These are phyloP conservation scores for Colletotrichum spinosum DNA, from an alignment of 2,329 filamentous ascomycete genomes.

Conservation along the genomic window DNA sequence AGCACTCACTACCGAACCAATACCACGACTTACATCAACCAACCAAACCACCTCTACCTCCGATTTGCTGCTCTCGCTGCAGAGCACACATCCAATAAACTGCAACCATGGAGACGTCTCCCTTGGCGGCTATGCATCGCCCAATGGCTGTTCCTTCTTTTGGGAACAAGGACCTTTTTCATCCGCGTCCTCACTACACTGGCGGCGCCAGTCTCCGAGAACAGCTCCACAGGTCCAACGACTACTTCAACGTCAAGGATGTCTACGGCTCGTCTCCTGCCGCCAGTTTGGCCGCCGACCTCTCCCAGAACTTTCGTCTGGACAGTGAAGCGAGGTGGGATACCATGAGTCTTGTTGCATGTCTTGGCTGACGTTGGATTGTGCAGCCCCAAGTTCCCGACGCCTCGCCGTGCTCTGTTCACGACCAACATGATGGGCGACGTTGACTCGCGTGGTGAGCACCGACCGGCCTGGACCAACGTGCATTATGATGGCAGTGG, in stretches of 20 bases:
- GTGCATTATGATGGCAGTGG: neutral
- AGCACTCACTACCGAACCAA: conserved; percentile 23
- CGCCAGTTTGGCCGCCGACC: conserved; percentile 88
- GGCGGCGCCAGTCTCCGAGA: conserved; percentile 82
- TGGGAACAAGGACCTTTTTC: conserved; percentile 66
- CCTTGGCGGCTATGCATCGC: conserved; percentile 92
- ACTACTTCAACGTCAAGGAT: conserved; percentile 86
- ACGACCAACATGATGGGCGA: conserved; percentile 75
- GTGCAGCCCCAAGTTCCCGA: conserved; percentile 81
- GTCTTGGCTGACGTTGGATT: conserved; percentile 37
- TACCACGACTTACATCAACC: conserved; percentile 11
- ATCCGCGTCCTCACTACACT: conserved; percentile 59
- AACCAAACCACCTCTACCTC: conserved; percentile 5
- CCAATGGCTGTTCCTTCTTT: conserved; percentile 70
- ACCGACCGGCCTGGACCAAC: conserved; percentile 30
- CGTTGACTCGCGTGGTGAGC: conserved; percentile 69
- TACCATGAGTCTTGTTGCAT: conserved; percentile 41
- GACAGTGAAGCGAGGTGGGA: conserved; percentile 85
- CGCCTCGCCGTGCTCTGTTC: conserved; percentile 87
- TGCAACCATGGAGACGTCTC: conserved; percentile 87
- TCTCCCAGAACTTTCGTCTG: conserved; percentile 97
- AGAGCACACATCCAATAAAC: neutral
- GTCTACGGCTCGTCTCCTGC: conserved; percentile 90
- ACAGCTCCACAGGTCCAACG: conserved; percentile 71
- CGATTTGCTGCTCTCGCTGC: no score